Conservation (phyloP, 768 basidiomycete species). For the Tricholoma furcatifolium region DNA sequence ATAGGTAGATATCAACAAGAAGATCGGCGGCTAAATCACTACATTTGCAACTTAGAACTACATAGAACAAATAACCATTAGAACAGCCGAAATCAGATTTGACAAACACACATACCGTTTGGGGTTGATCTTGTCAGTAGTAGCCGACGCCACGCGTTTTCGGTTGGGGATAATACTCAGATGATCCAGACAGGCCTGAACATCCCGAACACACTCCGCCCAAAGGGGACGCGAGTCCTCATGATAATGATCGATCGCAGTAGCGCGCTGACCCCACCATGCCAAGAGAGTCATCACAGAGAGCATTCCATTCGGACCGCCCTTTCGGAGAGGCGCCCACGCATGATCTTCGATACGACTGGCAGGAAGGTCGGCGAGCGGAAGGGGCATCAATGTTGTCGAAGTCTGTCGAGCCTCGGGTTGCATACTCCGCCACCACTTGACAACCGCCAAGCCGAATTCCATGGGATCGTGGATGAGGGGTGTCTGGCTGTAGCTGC, state of each 20-base stretch:
- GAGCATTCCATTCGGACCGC: slow-evolving; percentile 11
- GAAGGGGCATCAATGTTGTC: neutral
- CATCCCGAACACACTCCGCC: slow-evolving; percentile 1
- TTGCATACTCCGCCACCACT: slow-evolving; percentile 17
- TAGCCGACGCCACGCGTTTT: too few relatives aligned
- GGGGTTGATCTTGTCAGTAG: too few relatives aligned
- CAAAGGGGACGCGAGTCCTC: neutral
- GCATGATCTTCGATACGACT: neutral
- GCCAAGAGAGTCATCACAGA: slow-evolving; percentile 3
- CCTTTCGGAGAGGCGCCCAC: slow-evolving; percentile 7
- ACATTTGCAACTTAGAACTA: too few relatives aligned
- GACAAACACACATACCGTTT: too few relatives aligned
- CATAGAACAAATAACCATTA: too few relatives aligned
- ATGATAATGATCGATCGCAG: neutral
- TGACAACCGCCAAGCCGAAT: slow-evolving; percentile 12
- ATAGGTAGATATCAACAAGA: too few relatives aligned
- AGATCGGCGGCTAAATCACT: too few relatives aligned
- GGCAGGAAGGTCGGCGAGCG: neutral
- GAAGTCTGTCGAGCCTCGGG: slow-evolving; percentile 3
- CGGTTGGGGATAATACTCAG: too few relatives aligned
- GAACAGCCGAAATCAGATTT: too few relatives aligned
- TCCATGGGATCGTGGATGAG: slow-evolving; percentile 12
- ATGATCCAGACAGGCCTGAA: slow-evolving; percentile 2
- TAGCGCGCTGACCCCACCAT: slow-evolving; percentile 11
- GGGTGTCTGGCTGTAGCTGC: slow-evolving; percentile 1